Base-by-base conservation (phyloP, 2,329 filamentous ascomycete genomes). In the Neoarthrinium moseri region DNA sequence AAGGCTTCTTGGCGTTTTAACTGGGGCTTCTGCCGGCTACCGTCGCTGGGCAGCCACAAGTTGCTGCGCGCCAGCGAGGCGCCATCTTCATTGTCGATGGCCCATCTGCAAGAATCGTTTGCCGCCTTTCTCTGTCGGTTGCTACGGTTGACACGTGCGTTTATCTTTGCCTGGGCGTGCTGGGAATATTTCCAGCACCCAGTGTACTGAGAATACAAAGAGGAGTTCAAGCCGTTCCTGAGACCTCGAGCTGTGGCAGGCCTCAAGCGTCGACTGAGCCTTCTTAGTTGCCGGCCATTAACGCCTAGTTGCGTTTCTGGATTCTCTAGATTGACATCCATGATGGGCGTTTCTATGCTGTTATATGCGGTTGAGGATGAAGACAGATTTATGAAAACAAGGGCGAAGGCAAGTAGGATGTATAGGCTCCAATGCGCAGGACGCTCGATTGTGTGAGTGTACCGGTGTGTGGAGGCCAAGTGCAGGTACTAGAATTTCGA, bases 1-100 rank as follows among this genome's bases (percentile, higher is more conserved):
- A 63, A 63, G 13, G 60, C 59, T 30, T 57, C 60, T 37, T 63
- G 55, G 8, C 60, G 59, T 35, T 56, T 38, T 13, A 63, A 55
- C 15, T 51, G 46, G 5, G 60, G 59, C 30, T 46, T 56, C 35
- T 43, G 36, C 15, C 20, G 47, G n/a, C 33, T 43, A 13, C 18
- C 41, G 30, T 58, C 53, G 37, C 54, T 48, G 4, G 59, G 56
- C n/a, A 61, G 27, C 4, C 42, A 12, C 27, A 56, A 27, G 12
- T 38, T 52, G 12, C 44, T 46, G 18, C 37, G 38, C n/a, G 44
- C 36, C 27, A 41, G 30, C 8, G 12, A 26, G 44, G 20, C 34
- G 36, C 44, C 36, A 27, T 42, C 38, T n/a, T 42, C 44, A 24
- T 21, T 17, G n/a, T 52, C 50, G 13, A 32, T 17, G 11, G 37